phyloP scores from a whole-genome alignment of 1,284 basidiomycete genomes.

The Moesziomyces antarcticus region DNA sequence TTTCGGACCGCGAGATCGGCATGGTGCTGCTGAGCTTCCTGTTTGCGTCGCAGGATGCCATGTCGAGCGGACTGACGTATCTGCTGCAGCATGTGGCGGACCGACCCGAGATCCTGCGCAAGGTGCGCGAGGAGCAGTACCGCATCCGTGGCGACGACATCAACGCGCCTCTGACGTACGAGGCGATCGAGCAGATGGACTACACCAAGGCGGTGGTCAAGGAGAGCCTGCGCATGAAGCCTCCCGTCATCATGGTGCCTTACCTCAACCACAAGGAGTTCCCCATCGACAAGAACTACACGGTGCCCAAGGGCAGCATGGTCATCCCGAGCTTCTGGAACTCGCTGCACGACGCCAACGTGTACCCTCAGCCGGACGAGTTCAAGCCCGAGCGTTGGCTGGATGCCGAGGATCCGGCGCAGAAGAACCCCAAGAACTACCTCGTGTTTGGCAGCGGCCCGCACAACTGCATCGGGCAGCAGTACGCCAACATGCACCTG shows the following conservation, averaged over 20 bases:
- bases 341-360: conserved; percentile 86
- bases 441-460: conserved; percentile 95
- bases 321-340: conserved; percentile 94
- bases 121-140: conserved; percentile 91
- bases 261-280: conserved; percentile 89
- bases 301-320: conserved; percentile 90
- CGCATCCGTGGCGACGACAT: conserved; percentile 82
- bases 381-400: conserved; percentile 94
- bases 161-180: conserved; percentile 84
- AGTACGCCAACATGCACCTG: conserved; percentile 94
- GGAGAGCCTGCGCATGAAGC: conserved; percentile 88
- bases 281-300: conserved; percentile 90
- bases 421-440: conserved; percentile 90
- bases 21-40: conserved; percentile 94
- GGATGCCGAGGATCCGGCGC: conserved; percentile 84
- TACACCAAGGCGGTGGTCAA: conserved; percentile 92
- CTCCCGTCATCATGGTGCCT: conserved; percentile 84
- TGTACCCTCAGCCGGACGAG: conserved; percentile 87
- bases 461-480: conserved; percentile 82
- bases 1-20: conserved; percentile 93
- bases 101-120: conserved; percentile 86
- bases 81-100: conserved; percentile 96
- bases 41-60: conserved; percentile 97
- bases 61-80: conserved; percentile 84
- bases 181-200: conserved; percentile 90